phyloP scores from a whole-genome alignment of 129 eudicot genomes.

The Silybum marianum region DNA sequence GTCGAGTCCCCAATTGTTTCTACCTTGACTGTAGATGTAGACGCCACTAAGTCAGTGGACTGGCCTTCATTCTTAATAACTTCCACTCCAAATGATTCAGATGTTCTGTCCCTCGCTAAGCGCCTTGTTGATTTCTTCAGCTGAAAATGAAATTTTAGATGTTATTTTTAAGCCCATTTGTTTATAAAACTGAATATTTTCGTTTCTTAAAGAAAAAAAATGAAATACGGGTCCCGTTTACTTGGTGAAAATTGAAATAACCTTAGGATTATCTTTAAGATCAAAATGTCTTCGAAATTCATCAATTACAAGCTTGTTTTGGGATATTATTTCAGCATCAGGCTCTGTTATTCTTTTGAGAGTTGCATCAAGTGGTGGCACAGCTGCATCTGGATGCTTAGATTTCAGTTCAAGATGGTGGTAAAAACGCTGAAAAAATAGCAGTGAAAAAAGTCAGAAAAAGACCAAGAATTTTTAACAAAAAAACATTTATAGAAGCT shows the following conservation, averaged over 20 bases:
- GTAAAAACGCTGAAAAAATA: conserved; percentile 66
- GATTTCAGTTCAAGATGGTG: conserved; percentile 79
- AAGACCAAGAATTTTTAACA: neutral
- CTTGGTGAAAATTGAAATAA: conserved; percentile 19
- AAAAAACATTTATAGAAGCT: neutral
- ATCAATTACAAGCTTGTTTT: conserved; percentile 63
- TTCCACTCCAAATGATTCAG: conserved; percentile 63
- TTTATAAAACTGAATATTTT: neutral
- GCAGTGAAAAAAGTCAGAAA: conserved; percentile 18
- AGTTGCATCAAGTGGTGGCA: conserved; percentile 88
- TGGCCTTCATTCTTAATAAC: conserved; percentile 39
- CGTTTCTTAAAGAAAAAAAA: neutral
- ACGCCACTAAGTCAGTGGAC: conserved; percentile 44
- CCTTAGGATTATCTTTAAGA: conserved; percentile 91
- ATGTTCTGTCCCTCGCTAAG: conserved; percentile 54
- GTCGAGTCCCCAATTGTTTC: conserved; percentile 66
- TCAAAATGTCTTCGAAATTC: conserved; percentile 66
- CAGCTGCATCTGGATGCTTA: conserved; percentile 76
- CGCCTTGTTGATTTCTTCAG: conserved; percentile 76
- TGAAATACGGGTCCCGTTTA: neutral
- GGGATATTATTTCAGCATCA: conserved; percentile 69
- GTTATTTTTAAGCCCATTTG: neutral
- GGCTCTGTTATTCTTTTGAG: conserved; percentile 85
- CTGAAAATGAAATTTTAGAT: conserved; percentile 40
- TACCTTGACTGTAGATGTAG: conserved; percentile 48